Evolutionary conservation across 371 early-diverging fungal genomes (phyloP), one percentile per base, ranked within the genome.

Genomic region (Zychaea mexicana): DNA sequence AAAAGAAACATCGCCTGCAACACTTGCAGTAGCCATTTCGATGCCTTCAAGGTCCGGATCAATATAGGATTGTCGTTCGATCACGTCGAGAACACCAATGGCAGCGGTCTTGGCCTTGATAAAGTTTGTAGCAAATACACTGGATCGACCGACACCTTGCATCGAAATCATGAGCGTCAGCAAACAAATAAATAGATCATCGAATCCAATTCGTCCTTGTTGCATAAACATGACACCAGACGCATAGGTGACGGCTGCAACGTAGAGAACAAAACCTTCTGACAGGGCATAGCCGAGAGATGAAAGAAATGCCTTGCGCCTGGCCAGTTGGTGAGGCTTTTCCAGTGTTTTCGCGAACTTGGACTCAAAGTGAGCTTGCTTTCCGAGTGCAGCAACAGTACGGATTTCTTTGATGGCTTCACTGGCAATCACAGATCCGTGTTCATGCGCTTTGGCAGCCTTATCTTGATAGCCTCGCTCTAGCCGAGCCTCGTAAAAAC

Each of bases 321-420:
- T 58, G 13, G 90, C 89, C 22, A 78, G 70, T 4, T 70, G 67
- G 61, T 94, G 90, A 7, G 95, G 94, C n/a, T 69, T 81, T 22
- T 74, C 71, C 55, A 90, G 85, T 42, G 85, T 84, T 5, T 71
- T 60, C 12, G 60, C 57, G 63, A 88, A 94, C 52, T 79, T 68
- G 17, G 56, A 55, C 69, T 87, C 85, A 61, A 95, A 91, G 21
- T 78, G 70, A n/a, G 57, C 28, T 70, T 98, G 95, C 65, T 92
- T 89, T 22, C 88, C 90, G 19, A 97, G 78, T 2, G 90, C 78
- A 36, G 88, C 85, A 13, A 97, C 95, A 2, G 96, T 97, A 45
- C 96, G 88, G 56, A 97, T 91, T 72, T 90, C 87, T 58, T 87
- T 78, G 52, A 97, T 88, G 26, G 94, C 92, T 72, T 98, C 97